Evolutionary conservation across 345 rosid genomes (phyloP), one percentile per base, ranked within the genome.

Genomic region (Eucalyptus guilfoylei): DNA sequence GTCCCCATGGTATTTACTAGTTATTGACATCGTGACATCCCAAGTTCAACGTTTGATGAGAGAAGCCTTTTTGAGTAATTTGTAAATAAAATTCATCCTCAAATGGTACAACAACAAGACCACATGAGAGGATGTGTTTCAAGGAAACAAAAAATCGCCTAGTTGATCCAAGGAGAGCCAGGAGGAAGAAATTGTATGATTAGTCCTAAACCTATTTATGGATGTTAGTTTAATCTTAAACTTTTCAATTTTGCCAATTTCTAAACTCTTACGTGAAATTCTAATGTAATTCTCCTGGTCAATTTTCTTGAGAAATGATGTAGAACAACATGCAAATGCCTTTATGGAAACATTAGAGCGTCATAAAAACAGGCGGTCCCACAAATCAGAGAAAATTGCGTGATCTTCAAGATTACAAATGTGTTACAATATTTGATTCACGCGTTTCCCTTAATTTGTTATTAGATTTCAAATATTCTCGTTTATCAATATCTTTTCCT

Each of bases 211-310:
- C 34, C 17, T 62, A 14, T 6, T 30, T 62, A 14, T 12, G 5
- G 32, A 62, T 2, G 5, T 1, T n/a, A 62, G 0, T 62, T 62
- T 13, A 30, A 14, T 8, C 1, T 62, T 30, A 7, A 30, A 30
- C 0, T 52, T 30, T 14, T 30, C 9, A 62, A 12, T 62, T 62
- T 62, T 62, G 1, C 0, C 37, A 30, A 62, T 62, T 62, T 62
- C 0, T 62, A 2, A 30, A 7, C 0, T 30, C 1, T 30, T 62
- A n/a, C 1, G 1, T 1, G 10, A 62, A 62, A 13, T 62, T 30
- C 1, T 5, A 30, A 12, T 62, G 5, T 12, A 62, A 62, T 62
- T 1, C 0, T 30, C 2, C 5, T 0, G 0, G 15, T 62, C 5
- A 4, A 62, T 13, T 30, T 62, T 62, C 8, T 9, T 7, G 0